Percentiles rank a stretch among this genome's conserved stretches.
Conservation (phyloP, 2,329 filamentous ascomycete species). For the Claviceps pazoutovae region DNA sequence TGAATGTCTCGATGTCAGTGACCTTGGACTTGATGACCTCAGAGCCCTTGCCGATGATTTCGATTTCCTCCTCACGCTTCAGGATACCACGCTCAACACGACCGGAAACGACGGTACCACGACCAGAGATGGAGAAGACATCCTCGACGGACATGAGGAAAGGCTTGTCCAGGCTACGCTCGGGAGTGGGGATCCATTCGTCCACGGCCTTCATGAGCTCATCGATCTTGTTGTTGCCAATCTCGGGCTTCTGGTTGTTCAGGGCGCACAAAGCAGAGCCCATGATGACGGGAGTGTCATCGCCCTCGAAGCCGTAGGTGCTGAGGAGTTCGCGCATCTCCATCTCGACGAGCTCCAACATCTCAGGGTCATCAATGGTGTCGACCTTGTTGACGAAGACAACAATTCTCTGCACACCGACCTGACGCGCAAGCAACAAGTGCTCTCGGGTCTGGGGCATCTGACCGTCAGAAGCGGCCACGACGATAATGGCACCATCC, state of each 20-base stretch:
- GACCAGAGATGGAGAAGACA: slow-evolving; percentile 78
- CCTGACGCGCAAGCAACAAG: slow-evolving; percentile 91
- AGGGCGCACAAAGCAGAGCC: slow-evolving; percentile 92
- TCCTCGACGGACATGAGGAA: slow-evolving; percentile 99
- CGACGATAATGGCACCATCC: slow-evolving; percentile 97
- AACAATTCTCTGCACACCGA: slow-evolving; percentile 94
- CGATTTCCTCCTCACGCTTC: slow-evolving; percentile 89
- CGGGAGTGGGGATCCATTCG: slow-evolving; percentile 87
- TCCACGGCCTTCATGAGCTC: slow-evolving; percentile 85
- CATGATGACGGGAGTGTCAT: slow-evolving; percentile 93
- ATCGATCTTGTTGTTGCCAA: slow-evolving; percentile 78
- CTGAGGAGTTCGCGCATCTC: slow-evolving; percentile 96
- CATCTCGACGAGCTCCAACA: slow-evolving; percentile 99
- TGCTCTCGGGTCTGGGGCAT: slow-evolving; percentile 99
- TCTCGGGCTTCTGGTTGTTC: slow-evolving; percentile 73
- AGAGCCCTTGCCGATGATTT: slow-evolving; percentile 77
- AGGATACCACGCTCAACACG: slow-evolving; percentile 91
- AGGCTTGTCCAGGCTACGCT: slow-evolving; percentile 91
- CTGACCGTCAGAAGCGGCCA: slow-evolving; percentile 95
- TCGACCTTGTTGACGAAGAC: slow-evolving; percentile 99
- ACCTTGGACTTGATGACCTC: slow-evolving; percentile 94
- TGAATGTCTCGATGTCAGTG: slow-evolving; percentile 99
- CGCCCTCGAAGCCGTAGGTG: slow-evolving; percentile 93
- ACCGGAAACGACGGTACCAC: slow-evolving; percentile 92
- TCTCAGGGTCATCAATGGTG: slow-evolving; percentile 92